phyloP scores from a whole-genome alignment of 2,329 filamentous ascomycete species.

The Neonectria punicea region DNA sequence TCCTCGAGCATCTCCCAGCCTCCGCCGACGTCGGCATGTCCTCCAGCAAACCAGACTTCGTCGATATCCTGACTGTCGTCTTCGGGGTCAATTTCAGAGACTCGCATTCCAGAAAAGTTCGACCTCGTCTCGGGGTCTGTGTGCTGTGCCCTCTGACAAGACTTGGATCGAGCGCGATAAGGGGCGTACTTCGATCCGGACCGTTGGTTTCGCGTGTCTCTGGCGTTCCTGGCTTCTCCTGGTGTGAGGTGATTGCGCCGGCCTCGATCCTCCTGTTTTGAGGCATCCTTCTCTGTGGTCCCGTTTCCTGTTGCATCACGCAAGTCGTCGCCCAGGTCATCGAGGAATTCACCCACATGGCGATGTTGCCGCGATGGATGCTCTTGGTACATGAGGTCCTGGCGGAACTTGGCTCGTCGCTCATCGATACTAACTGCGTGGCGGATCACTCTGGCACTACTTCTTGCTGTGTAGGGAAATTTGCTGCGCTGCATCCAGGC shows the following conservation, averaged over 20 bases:
- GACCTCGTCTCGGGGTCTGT: conserved; percentile 44
- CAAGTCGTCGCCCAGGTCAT: conserved; percentile 32
- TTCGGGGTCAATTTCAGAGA: conserved; percentile 49
- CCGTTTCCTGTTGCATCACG: conserved; percentile 13
- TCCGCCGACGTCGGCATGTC: conserved; percentile 82
- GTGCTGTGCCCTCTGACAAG: conserved; percentile 45
- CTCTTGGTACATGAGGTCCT: conserved; percentile 72
- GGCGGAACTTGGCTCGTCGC: conserved; percentile 76
- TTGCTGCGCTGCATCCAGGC: conserved; percentile 82
- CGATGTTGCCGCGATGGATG: conserved; percentile 34
- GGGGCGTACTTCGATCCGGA: conserved; percentile 48
- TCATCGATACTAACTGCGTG: conserved; percentile 79
- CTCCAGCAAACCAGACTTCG: conserved; percentile 84
- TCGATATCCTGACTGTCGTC: conserved; percentile 75
- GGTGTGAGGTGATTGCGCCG: conserved; percentile 31
- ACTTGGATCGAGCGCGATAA: conserved; percentile 55
- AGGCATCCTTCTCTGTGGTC: background rate
- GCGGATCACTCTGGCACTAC: conserved; percentile 69
- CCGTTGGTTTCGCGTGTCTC: conserved; percentile 6
- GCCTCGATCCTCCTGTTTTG: conserved; percentile 27
- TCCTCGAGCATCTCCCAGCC: conserved; percentile 72
- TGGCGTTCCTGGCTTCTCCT: conserved; percentile 22
- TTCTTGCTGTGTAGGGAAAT: conserved; percentile 74
- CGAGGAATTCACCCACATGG: conserved; percentile 39
- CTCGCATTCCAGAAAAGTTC: conserved; percentile 43